Base-by-base conservation (phyloP, 768 basidiomycete genomes). In the Calocera cornea region DNA sequence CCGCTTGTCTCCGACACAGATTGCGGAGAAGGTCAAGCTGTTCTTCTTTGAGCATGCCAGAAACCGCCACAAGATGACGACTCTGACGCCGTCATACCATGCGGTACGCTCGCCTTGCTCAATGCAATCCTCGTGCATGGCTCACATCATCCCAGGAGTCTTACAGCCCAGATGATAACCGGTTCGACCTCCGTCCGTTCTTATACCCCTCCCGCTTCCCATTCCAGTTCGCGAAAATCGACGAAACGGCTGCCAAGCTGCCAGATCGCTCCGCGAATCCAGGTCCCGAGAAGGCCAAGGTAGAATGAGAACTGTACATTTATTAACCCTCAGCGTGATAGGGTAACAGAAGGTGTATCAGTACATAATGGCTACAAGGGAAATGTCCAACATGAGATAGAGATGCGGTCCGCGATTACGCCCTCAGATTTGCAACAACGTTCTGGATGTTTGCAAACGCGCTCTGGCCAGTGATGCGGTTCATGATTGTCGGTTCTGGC, bases 41-140 rank as follows among this genome's bases (percentile, higher is more conserved):
- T 99, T 99, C 81, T 98, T 92, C 80, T 95, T 94, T 72, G 93
- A 97, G 75, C 87, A 99, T 72, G 97, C 97, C 0, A 82, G 95
- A 65, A 99, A 99, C 76, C 80, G 95, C 54, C 97, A 98, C 79
- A 99, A 99, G 84, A 98, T 99, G 94, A 95, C 94, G 29, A 95
- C 92, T 0, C 74, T 97, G 69, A 97, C 94, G 1, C 94, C 94
- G 0, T 83, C 92, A 1, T 97, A 97, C 73, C 94, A 97, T 75
- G 94, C 94, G 63, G 95, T 89, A 70, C 73, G 90, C 81, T 7
- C 64, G 19, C 40, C n/a, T 63, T 24, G 29, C 36, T 19, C 67
- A n/a, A 65, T 22, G 27, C 29, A 65, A 40, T 71, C 64, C 38
- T 64, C 2, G 36, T 33, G 54, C 67, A 34, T 66, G 65, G 16